phyloP scores from a whole-genome alignment of 306 rosid species.

The Elaeagnus macrophylla region DNA sequence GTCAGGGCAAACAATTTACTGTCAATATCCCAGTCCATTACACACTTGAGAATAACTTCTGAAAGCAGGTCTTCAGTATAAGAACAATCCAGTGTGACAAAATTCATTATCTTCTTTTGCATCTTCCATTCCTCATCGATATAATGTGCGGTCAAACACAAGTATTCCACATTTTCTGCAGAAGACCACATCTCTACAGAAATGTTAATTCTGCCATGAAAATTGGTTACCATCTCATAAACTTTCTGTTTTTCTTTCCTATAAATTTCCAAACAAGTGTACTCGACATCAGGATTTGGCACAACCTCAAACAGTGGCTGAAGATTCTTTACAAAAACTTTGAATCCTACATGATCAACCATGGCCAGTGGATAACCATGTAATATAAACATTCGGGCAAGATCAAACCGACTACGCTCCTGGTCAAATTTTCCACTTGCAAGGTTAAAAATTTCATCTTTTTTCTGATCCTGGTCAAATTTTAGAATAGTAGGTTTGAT shows the following conservation, averaged over 20 bases:
- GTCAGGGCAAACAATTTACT: constrained; percentile 82
- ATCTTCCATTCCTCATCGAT: constrained; percentile 76
- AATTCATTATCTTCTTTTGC: constrained; percentile 70
- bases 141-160: constrained; percentile 68
- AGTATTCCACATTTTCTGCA: constrained; percentile 43
- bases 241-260: constrained; percentile 61
- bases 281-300: constrained; percentile 48
- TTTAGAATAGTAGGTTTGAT: constrained; percentile 53
- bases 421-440: constrained; percentile 69
- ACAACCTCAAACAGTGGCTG: constrained; percentile 84
- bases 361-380: constrained; percentile 82
- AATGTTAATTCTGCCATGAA: constrained; percentile 75
- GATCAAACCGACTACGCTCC: constrained; percentile 82
- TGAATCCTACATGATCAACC: constrained; percentile 88
- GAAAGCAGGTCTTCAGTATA: constrained; percentile 86
- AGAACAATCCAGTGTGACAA: constrained; percentile 74
- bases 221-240: constrained; percentile 41
- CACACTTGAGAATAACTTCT: constrained; percentile 68
- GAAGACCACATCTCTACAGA: constrained; percentile 83
- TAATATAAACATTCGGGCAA: constrained; percentile 83
- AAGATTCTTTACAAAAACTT: constrained; percentile 90
- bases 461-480: constrained; percentile 74
- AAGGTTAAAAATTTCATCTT: constrained; percentile 56
- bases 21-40: constrained; percentile 76
- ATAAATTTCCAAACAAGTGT: constrained; percentile 63